Evolutionary conservation across 495 filamentous ascomycete genomes (phyloP).

Genomic region (Lophiostoma macrostomum): DNA sequence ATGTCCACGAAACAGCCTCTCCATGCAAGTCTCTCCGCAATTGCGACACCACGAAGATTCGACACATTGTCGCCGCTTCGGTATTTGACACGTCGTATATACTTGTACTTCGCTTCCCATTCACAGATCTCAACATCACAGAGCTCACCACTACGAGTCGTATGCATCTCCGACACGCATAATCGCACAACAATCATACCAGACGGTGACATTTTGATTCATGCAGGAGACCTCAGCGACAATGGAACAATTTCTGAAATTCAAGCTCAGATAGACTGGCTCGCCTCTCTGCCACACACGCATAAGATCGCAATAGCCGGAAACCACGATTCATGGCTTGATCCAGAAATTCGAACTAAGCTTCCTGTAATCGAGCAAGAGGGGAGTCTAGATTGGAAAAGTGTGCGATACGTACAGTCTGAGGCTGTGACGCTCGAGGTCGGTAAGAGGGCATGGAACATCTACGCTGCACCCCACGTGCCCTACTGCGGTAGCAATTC

Average conservation of each 20-base stretch:
- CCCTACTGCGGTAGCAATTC: conserved; percentile 56
- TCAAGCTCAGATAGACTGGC: conserved; percentile 70
- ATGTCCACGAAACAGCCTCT: too few species aligned
- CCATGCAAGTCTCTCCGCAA: too few species aligned
- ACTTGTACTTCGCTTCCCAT: too few species aligned
- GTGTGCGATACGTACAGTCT: conserved; percentile 60
- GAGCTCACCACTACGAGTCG: too few species aligned
- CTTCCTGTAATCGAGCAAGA: conserved; percentile 32
- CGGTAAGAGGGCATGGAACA: conserved; percentile 37
- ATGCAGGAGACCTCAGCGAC: conserved; percentile 79
- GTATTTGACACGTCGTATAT: too few species aligned
- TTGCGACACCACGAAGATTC: too few species aligned
- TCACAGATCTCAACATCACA: too few species aligned
- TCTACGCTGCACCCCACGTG: conserved; percentile 63
- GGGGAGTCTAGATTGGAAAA: conserved; percentile 50
- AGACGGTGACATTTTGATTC: conserved; percentile 78
- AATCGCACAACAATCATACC: conserved; percentile 61
- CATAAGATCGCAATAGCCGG: conserved; percentile 81
- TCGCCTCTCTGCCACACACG: conserved; percentile 62
- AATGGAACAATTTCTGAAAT: conserved; percentile 67
- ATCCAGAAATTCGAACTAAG: conserved; percentile 43
- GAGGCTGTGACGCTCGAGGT: conserved; percentile 41
- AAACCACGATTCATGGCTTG: conserved; percentile 85
- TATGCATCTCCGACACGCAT: conserved; percentile 91
- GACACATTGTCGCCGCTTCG: too few species aligned